These are phyloP conservation scores for Lactarius akahatsu DNA, from an alignment of 768 basidiomycete species.

Conservation along the genomic window DNA sequence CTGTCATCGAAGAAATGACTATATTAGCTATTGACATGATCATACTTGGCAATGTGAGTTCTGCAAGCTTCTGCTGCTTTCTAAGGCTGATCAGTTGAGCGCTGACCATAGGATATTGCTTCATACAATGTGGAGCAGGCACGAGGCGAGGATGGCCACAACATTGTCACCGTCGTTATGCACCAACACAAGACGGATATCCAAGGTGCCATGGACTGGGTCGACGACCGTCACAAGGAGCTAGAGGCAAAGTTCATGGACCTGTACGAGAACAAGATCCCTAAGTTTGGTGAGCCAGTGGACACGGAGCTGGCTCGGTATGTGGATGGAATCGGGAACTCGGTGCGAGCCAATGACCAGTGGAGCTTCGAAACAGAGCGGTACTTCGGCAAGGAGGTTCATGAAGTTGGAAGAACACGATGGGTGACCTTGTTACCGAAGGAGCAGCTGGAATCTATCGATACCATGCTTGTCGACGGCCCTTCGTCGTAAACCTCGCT, in stretches of 20 bases:
- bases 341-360: slow-evolving; percentile 39
- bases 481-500: neutral
- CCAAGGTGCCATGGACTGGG: slow-evolving; percentile 38
- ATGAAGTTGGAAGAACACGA: neutral
- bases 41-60: slow-evolving; percentile 4
- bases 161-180: slow-evolving; percentile 44
- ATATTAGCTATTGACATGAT: slow-evolving; percentile 3
- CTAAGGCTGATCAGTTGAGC: neutral
- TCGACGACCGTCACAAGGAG: slow-evolving; percentile 32
- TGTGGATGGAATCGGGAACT: slow-evolving; percentile 42
- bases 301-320: slow-evolving; percentile 40
- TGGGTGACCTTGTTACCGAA: slow-evolving; percentile 1
- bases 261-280: slow-evolving; percentile 33
- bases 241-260: slow-evolving; percentile 35
- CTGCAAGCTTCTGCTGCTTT: neutral
- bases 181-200: slow-evolving; percentile 36
- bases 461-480: neutral
- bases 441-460: neutral
- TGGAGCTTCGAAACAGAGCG: slow-evolving; percentile 42
- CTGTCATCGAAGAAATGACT: slow-evolving; percentile 3
- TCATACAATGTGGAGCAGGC: slow-evolving; percentile 37
- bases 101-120: slow-evolving; percentile 30
- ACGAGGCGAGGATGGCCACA: slow-evolving; percentile 39
- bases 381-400: slow-evolving; percentile 5
- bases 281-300: slow-evolving; percentile 37